Base-by-base conservation (phyloP, 1,284 basidiomycete genomes). In the Tylopilus sp. region DNA sequence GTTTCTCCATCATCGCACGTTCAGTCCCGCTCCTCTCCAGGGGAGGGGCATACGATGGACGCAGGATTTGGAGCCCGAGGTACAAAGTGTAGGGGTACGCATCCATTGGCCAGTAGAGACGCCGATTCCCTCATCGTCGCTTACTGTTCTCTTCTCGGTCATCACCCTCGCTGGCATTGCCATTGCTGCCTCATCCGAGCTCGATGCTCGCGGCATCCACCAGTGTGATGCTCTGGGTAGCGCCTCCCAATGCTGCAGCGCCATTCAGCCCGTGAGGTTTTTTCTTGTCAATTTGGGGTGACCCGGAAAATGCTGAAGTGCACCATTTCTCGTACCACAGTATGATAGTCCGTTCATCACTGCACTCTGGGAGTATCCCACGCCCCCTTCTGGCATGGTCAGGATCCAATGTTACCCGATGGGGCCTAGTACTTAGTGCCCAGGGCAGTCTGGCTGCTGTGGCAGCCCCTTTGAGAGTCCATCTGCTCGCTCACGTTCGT, bases 361-460 rank as follows among this genome's bases (percentile, higher is more conserved):
- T 4, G 3, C 7, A 1, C 9, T 60, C 33, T 35, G 42, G 15
- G 38, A 31, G 3, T 30, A 10, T 4, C n/a, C 55, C 26, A 7
- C 23, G 18, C 23, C 46, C 6, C 1, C 16, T 5, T 1, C 28
- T 18, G 36, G 15, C 1, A 47, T 46, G 30, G 38, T 60, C n/a
- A 60, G 55, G 10, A 3, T 56, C 15, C 44, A 40, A n/a, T 60
- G 60, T 44, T 39, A 34, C 25, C 38, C 48, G 34, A n/a, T n/a
- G n/a, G n/a, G n/a, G n/a, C n/a, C n/a, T n/a, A n/a, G n/a, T n/a
- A n/a, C n/a, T n/a, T n/a, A n/a, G n/a, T n/a, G n/a, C n/a, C n/a
- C n/a, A n/a, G n/a, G 12, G 21, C 45, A 61, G 41, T 46, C 59
- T 7, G 48, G 48, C 13, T 61, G 57, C 44, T 61, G 59, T 34